phyloP scores from a whole-genome alignment of 164 flowering plant genomes.

The Macadamia integrifolia region DNA sequence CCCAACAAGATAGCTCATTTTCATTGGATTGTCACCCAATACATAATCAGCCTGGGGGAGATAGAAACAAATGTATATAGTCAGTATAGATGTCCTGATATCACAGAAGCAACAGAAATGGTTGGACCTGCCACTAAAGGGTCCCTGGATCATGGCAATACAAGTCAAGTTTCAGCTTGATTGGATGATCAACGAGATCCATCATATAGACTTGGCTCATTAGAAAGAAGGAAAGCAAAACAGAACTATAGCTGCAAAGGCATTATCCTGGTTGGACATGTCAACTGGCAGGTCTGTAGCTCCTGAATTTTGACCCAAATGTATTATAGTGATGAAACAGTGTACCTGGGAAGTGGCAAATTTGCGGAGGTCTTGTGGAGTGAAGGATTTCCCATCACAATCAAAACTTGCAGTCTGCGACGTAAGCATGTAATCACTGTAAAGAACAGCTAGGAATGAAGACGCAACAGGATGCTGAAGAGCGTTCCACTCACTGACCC shows the following conservation, averaged over 20 bases:
- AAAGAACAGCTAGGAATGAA: slow-evolving; percentile 78
- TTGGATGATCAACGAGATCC: background rate
- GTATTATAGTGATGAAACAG: background rate
- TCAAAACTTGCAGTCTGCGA: slow-evolving; percentile 44
- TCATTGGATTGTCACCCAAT: slow-evolving; percentile 74
- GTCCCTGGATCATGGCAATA: background rate
- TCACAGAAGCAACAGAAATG: background rate
- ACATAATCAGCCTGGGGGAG: slow-evolving; percentile 18
- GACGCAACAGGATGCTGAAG: slow-evolving; percentile 91
- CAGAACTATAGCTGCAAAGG: too few species aligned
- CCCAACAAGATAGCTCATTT: slow-evolving; percentile 87
- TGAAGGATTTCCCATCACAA: slow-evolving; percentile 48
- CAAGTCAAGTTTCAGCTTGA: background rate
- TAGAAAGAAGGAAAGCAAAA: background rate
- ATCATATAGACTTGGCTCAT: background rate
- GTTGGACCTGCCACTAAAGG: too few species aligned
- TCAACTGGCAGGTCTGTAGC: background rate
- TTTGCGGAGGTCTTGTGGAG: slow-evolving; percentile 68
- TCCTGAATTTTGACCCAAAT: background rate
- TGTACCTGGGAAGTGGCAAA: slow-evolving; percentile 88
- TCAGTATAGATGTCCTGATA: background rate
- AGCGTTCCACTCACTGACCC: slow-evolving; percentile 87
- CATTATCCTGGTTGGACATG: background rate
- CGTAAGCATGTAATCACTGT: slow-evolving; percentile 92
- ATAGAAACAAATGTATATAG: too few species aligned